These are phyloP conservation scores for Annulohypoxylon moriforme DNA, from an alignment of 495 filamentous ascomycete species.

Conservation along the genomic window DNA sequence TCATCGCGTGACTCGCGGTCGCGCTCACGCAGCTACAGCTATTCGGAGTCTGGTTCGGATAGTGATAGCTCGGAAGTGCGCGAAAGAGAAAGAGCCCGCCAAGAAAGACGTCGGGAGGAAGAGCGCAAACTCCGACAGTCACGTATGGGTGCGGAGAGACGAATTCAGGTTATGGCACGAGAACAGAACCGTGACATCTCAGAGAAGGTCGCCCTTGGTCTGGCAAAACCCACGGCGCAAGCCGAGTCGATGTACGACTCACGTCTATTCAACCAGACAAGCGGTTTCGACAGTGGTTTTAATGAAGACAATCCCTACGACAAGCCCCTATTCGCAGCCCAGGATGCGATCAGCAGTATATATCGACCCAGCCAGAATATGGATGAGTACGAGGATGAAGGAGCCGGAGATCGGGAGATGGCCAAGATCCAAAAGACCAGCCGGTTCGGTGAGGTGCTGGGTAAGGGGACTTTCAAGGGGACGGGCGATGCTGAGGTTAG, in stretches of 20 bases:
- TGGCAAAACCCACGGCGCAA: constrained; percentile 93
- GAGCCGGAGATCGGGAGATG: constrained; percentile 82
- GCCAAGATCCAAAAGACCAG: constrained; percentile 84
- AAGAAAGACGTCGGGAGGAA: constrained; percentile 81
- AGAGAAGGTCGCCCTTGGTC: constrained; percentile 94
- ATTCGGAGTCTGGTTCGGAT: constrained; percentile 68
- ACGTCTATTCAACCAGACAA: constrained; percentile 91
- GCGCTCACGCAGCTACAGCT: constrained; percentile 64
- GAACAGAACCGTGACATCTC: constrained; percentile 98
- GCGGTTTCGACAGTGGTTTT: constrained; percentile 88
- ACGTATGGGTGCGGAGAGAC: constrained; percentile 92
- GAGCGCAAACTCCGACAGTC: constrained; percentile 93
- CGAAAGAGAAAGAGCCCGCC: constrained; percentile 80
- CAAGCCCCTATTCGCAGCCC: constrained; percentile 95
- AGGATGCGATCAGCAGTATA: constrained; percentile 94
- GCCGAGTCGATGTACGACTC: constrained; percentile 97
- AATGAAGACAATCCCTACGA: constrained; percentile 99
- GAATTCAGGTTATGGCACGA: constrained; percentile 89
- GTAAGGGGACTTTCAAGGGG: constrained; percentile 92
- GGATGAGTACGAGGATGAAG: constrained; percentile 80
- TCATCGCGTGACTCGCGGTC: constrained; percentile 60
- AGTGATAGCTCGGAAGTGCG: constrained; percentile 75
- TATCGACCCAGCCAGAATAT: constrained; percentile 83
- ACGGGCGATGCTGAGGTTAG: constrained; percentile 86
- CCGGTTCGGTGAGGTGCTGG: constrained; percentile 83